Conservation (phyloP, 208 protist species). For the Giardia duodenalis region DNA sequence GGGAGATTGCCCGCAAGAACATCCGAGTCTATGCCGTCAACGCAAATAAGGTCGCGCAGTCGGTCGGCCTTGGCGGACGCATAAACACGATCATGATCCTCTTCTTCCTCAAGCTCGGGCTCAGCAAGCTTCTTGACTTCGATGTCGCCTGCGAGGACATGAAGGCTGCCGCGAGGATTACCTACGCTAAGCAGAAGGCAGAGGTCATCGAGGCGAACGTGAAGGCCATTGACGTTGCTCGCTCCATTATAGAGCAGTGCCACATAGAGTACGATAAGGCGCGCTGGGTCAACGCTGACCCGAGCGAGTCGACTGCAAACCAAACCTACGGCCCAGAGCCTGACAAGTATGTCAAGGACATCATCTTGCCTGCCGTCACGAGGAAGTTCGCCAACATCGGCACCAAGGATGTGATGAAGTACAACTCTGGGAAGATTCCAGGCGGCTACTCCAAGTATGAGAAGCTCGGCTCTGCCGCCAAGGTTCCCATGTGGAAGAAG, state of each 20-base stretch:
- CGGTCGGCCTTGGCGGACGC: conserved; percentile 36
- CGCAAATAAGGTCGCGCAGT: conserved; percentile 46
- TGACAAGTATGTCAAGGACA: not conserved
- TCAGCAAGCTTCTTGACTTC: not conserved
- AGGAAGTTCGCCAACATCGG: not conserved
- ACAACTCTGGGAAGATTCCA: not conserved
- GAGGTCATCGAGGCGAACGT: conserved; percentile 34
- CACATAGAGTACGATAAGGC: not conserved
- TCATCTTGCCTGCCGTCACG: not conserved
- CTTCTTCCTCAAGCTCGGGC: conserved; percentile 6
- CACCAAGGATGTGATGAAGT: not conserved
- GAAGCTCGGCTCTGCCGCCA: conserved; percentile 48
- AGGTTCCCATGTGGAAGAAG: conserved; percentile 51
- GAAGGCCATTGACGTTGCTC: conserved; percentile 33
- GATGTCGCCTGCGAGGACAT: not conserved
- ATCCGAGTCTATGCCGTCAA: conserved; percentile 48
- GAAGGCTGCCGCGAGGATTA: conserved; percentile 30
- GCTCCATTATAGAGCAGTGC: not conserved
- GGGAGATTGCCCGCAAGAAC: conserved; percentile 44
- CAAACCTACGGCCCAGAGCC: not conserved
- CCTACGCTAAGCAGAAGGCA: conserved; percentile 28
- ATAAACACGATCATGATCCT: conserved; percentile 4
- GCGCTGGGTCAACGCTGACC: conserved; percentile 18
- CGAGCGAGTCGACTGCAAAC: too few species aligned
- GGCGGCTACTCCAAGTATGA: conserved; percentile 41